These are phyloP conservation scores for Penicillium cinerascens DNA, from an alignment of 495 filamentous ascomycete genomes.

Conservation along the genomic window DNA sequence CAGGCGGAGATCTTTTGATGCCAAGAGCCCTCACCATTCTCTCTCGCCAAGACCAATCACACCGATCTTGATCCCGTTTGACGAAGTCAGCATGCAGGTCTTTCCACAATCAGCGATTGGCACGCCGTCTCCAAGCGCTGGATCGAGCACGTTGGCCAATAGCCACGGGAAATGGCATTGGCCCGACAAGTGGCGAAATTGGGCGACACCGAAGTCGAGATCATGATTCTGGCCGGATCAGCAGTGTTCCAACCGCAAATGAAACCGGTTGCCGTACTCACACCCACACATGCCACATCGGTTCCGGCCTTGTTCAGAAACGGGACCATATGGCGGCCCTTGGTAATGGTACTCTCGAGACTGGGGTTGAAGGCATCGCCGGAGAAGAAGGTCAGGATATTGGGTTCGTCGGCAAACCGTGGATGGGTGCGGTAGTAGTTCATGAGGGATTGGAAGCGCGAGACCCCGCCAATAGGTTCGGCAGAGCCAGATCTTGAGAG, in stretches of 20 bases:
- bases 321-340: slow-evolving; percentile 86
- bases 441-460: slow-evolving; percentile 74
- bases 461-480: slow-evolving; percentile 75
- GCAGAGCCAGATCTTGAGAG: slow-evolving; percentile 54
- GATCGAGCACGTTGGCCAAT: slow-evolving; percentile 78
- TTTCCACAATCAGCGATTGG: slow-evolving; percentile 68
- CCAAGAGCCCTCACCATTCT: slow-evolving; percentile 50
- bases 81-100: slow-evolving; percentile 67
- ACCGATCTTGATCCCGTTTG: slow-evolving; percentile 82
- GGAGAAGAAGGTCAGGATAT: slow-evolving; percentile 77
- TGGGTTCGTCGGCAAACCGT: slow-evolving; percentile 56
- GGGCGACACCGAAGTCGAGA: slow-evolving; percentile 84
- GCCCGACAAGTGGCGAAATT: slow-evolving; percentile 66
- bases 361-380: slow-evolving; percentile 92
- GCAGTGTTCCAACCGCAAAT: slow-evolving; percentile 5
- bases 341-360: slow-evolving; percentile 80
- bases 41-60: slow-evolving; percentile 79
- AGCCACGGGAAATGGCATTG: slow-evolving; percentile 89
- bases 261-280: slow-evolving; percentile 40
- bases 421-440: slow-evolving; percentile 65
- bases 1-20: neutral
- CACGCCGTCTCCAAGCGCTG: slow-evolving; percentile 63
- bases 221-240: slow-evolving; percentile 68
- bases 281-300: slow-evolving; percentile 74
- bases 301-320: slow-evolving; percentile 76